Evolutionary conservation across 2,329 filamentous ascomycete species (phyloP).

Genomic region (Sporothrix schenckii): DNA sequence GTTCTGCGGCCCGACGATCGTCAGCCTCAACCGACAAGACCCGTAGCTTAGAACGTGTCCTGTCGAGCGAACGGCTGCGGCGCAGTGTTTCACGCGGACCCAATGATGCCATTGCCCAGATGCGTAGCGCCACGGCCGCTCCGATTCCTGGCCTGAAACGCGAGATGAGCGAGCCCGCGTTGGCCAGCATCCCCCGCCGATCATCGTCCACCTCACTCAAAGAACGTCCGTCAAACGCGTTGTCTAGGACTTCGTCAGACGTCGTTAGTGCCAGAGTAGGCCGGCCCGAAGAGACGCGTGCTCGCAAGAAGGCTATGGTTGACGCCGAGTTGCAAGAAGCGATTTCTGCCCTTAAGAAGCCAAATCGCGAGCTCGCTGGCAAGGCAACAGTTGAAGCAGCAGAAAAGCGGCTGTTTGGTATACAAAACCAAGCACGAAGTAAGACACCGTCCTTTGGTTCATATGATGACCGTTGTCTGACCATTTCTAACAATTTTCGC

Average conservation of each 20-base stretch:
- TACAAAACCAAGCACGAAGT: slow-evolving; percentile 52
- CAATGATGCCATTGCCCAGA: slow-evolving; percentile 62
- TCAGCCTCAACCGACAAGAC: slow-evolving; percentile 51
- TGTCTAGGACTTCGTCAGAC: slow-evolving; percentile 45
- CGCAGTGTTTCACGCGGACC: slow-evolving; percentile 61
- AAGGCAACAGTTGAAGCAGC: slow-evolving; percentile 68
- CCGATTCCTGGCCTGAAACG: slow-evolving; percentile 65
- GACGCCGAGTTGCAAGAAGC: slow-evolving; percentile 73
- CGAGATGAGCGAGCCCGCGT: slow-evolving; percentile 63
- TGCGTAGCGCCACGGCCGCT: slow-evolving; percentile 69
- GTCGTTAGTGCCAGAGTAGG: slow-evolving; percentile 42
- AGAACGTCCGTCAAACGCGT: slow-evolving; percentile 49
- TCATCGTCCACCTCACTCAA: slow-evolving; percentile 42
- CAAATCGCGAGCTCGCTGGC: slow-evolving; percentile 71
- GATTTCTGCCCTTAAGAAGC: slow-evolving; percentile 72
- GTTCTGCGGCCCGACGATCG: slow-evolving; percentile 44
- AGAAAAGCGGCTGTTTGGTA: slow-evolving; percentile 60
- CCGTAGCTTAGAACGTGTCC: slow-evolving; percentile 63
- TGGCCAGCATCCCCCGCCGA: slow-evolving; percentile 51
- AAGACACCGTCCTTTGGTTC: slow-evolving; percentile 39
- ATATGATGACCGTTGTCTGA: background rate
- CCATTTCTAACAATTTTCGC: background rate
- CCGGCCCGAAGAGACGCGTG: slow-evolving; percentile 56
- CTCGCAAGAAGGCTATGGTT: slow-evolving; percentile 66
- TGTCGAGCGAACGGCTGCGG: slow-evolving; percentile 61